These are phyloP conservation scores for Litsea cubeba DNA, from an alignment of 164 flowering plant genomes.

Conservation along the genomic window DNA sequence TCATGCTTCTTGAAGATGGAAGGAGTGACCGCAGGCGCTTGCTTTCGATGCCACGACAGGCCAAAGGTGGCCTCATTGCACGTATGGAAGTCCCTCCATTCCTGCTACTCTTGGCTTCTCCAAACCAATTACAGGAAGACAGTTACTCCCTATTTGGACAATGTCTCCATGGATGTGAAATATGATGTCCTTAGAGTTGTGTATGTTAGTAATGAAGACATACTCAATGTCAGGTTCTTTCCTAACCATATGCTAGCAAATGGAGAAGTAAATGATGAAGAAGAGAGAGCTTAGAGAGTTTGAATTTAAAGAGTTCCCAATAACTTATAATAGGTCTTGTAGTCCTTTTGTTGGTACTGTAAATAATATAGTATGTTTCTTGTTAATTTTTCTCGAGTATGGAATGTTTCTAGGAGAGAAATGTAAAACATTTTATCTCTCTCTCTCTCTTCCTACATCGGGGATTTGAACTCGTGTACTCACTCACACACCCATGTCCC, in stretches of 20 bases:
- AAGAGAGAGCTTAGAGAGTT: background rate
- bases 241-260: slow-evolving; percentile 3
- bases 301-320: too few relatives aligned
- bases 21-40: slow-evolving; percentile 40
- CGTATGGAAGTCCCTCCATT: slow-evolving; percentile 55
- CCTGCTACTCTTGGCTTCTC: slow-evolving; percentile 48
- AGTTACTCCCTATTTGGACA: slow-evolving; percentile 33
- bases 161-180: slow-evolving; percentile 25
- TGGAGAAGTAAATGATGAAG: background rate
- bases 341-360: too few relatives aligned
- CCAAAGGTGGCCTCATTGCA: slow-evolving; percentile 30
- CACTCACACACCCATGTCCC: too few relatives aligned
- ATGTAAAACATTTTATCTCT: too few relatives aligned
- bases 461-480: too few relatives aligned
- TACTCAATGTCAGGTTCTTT: slow-evolving; percentile 9
- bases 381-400: too few relatives aligned
- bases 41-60: slow-evolving; percentile 24
- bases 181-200: slow-evolving; percentile 54
- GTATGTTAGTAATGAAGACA: slow-evolving; percentile 30
- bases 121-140: slow-evolving; percentile 24
- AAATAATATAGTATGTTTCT: too few relatives aligned
- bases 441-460: too few relatives aligned
- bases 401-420: too few relatives aligned
- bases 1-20: slow-evolving; percentile 39
- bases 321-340: too few relatives aligned